Percentiles rank a stretch among this genome's conserved stretches.
Evolutionary conservation across 2,329 filamentous ascomycete genomes (phyloP).

Genomic region (Penicillium sp.): DNA sequence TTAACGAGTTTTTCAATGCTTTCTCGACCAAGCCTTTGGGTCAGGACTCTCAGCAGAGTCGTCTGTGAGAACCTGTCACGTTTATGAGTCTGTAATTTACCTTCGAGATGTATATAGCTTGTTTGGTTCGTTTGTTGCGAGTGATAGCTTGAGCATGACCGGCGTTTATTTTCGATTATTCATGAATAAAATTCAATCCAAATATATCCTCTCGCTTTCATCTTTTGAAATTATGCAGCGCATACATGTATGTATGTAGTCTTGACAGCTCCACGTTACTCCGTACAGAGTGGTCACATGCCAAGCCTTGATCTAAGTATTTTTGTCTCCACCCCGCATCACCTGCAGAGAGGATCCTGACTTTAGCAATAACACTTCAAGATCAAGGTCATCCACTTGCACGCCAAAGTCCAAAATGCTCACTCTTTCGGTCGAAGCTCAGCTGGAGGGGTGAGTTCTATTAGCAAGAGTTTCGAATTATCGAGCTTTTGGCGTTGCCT

Average conservation of each 20-base stretch:
- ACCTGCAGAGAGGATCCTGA: constrained; percentile 11
- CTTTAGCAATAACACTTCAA: constrained; percentile 2
- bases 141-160: constrained; percentile 27
- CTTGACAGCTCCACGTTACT: background rate
- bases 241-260: background rate
- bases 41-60: constrained; percentile 36
- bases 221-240: background rate
- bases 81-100: constrained; percentile 18
- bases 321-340: constrained; percentile 29
- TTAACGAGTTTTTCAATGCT: constrained; percentile 77
- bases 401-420: constrained; percentile 34
- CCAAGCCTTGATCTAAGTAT: constrained; percentile 21
- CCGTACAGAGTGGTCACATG: constrained; percentile 20
- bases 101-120: constrained; percentile 22
- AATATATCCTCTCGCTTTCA: background rate
- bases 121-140: constrained; percentile 17
- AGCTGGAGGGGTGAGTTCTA: constrained; percentile 37
- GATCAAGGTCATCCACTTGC: constrained; percentile 5
- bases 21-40: constrained; percentile 62
- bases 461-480: background rate
- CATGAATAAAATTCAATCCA: constrained; percentile 17
- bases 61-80: constrained; percentile 25
- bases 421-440: constrained; percentile 39
- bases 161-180: constrained; percentile 25
- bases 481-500: background rate